A percentile compares a stretch with the other conserved stretches of the same genome.
phyloP scores from a whole-genome alignment of 2,329 filamentous ascomycete genomes.

The Zalaria obscura region DNA sequence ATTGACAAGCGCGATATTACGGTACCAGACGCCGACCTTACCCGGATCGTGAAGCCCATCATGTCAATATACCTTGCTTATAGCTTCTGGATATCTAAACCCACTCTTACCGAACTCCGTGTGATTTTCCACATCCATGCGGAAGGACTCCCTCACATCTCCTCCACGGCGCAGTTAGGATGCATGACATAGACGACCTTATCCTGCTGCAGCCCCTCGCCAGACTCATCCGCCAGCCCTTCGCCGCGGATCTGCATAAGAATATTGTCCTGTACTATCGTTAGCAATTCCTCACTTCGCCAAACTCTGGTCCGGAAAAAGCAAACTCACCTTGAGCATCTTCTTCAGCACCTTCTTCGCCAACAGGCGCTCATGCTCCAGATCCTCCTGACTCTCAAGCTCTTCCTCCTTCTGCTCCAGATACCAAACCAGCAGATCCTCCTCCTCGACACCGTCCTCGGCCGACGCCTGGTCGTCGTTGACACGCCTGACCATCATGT shows the following conservation, averaged over 20 bases:
- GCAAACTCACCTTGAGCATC: conserved; percentile 72
- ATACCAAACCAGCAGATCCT: conserved; percentile 77
- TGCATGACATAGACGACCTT: conserved; percentile 73
- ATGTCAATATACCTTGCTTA: too few relatives aligned
- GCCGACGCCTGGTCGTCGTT: conserved; percentile 63
- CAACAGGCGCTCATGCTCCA: conserved; percentile 59
- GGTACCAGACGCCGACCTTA: too few relatives aligned
- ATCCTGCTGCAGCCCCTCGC: conserved; percentile 38
- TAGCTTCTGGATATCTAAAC: too few relatives aligned
- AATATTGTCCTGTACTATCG: conserved; percentile 38
- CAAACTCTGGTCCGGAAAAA: background rate
- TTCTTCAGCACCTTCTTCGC: conserved; percentile 79
- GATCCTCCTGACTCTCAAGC: conserved; percentile 65
- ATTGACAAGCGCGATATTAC: too few relatives aligned
- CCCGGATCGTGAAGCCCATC: too few relatives aligned
- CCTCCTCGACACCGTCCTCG: conserved; percentile 73
- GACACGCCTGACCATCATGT: conserved; percentile 67
- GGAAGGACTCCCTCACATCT: conserved; percentile 12
- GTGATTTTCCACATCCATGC: too few relatives aligned
- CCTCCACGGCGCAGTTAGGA: conserved; percentile 80
- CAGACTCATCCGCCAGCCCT: conserved; percentile 69
- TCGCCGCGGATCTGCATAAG: conserved; percentile 58
- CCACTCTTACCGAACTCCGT: too few relatives aligned
- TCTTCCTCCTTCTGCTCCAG: conserved; percentile 81
- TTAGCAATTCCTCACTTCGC: background rate